Evolutionary conservation across 2,329 filamentous ascomycete genomes (phyloP), one percentile per base, ranked within the genome.

Genomic region (Mycocentrospora acerina): DNA sequence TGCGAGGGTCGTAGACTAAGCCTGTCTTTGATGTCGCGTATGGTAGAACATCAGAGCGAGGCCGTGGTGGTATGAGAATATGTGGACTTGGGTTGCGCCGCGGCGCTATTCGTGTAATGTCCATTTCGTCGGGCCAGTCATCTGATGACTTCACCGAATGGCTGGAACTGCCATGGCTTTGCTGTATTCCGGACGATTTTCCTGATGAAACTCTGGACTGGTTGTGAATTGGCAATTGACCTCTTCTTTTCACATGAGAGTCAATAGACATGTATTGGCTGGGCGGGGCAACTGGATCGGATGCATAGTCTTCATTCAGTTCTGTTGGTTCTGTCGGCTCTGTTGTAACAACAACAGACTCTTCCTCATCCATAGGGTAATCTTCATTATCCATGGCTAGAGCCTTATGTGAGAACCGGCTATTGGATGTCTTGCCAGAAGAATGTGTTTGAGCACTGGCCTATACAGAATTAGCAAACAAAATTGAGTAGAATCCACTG

Each of bases 1-100:
- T 98, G 22, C 91, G 82, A 40, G 88, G 83, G 70, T 98, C 93
- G 63, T 97, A 98, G 51, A 77, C 71, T 2, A 77, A 59, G 1
- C 74, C 74, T 7, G 73, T 74, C 44, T 53, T 64, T 18, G 50
- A 55, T 3, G 61, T 58, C 16, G 59, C 51, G 31, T 64, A 60
- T 5, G 57, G 56, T 2, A 67, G 51, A 7, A 50, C 52, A n/a
- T 55, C 36, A 40, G 64, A 71, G 38, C 64, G 69, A 15, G 62
- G 60, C 17, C 54, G 51, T 13, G 60, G 61, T 2, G 60, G 51
- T 39, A 64, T 51, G 6, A 56, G 52, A 10, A 66, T 55, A 37
- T 62, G 42, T 13, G 55, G 55, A 22, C 53, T 57, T 32, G 41
- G 12, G 10, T 52, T 48, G 1, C 43, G 47, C 25, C 48, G 37